Base-by-base conservation (phyloP, 2,329 filamentous ascomycete species). In the Xylariaceae sp. region DNA sequence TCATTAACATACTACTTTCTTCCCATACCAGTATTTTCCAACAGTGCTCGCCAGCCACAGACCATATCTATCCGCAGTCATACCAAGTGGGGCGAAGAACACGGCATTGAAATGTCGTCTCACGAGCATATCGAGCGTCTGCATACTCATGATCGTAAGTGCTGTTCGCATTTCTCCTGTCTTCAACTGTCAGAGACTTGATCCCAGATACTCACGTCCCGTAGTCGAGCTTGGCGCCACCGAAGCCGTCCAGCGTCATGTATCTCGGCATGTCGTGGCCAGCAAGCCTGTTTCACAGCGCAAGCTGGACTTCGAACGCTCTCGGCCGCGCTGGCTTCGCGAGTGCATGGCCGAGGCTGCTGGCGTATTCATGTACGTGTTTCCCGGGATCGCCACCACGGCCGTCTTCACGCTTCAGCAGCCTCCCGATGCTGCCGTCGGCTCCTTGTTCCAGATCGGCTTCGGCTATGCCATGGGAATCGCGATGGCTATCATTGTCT, bases 281-380 rank as follows among this genome's bases (percentile, higher is more conserved):
- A n/a, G 37, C 15, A 32, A 31, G 28, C 37, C 37, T 12, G 37
- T 33, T 9, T 32, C 37, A 17, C 37, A 39, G 29, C 38, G 30
- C 17, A 24, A 22, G 29, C 30, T 40, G 17, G 38, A 34, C 31
- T 34, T 40, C 31, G 38, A 40, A 16, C 38, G 34, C 38, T 19
- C 19, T 9, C 26, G 37, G 28, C 38, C 31, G 18, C 38, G 29
- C 29, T 34, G 15, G 29, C 31, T 40, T 3, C 29, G 37, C 13
- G 37, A 34, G 16, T 13, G 13, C 18, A 8, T 34, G 18, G 38
- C 29, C 37, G 37, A 39, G 19, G 37, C 29, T 33, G 28, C 33
- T 31, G 41, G 37, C 19, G 38, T 43, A 29, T 43, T 81, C 32
- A 64, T 81, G 9, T 78, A 71, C 57, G 65, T 72, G 3, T 78